Evolutionary conservation across 1,139 yeast species (phyloP), one percentile per base, ranked within the genome.

Genomic region (Chernovozyma sophiae-reginae): DNA sequence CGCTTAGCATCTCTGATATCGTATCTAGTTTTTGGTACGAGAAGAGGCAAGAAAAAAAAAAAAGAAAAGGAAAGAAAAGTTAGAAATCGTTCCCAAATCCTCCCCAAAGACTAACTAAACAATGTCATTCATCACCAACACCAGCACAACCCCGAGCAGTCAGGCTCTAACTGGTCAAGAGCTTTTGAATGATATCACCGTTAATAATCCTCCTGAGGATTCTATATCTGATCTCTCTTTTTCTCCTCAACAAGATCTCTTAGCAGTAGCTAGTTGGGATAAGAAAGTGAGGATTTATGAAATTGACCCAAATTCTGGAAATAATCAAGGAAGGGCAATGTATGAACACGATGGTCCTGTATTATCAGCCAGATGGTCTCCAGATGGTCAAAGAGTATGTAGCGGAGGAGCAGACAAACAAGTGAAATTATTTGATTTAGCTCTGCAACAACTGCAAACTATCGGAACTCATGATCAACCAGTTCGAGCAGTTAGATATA

Each of bases 341-440:
- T 90, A 75, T 56, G 96, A 87, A 52, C 97, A 92, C 55, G 86
- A 81, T 24, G 97, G 78, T 0, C 97, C 98, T 0, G 96, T 86
- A 4, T 68, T 94, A 37, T 67, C 85, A 10, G 79, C 90, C 2
- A 73, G 86, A 48, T 94, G 96, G 90, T 76, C 92, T 18, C 47
- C 56, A 4, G 98, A 94, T 54, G 98, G 98, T 15, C 70, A 92
- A 13, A 81, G 89, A 52, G 86, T 92, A 6, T 79, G 86, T 26
- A 80, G 92, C 45, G 98, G 97, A 40, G 97, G 97, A 31, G 85
- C 89, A 41, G 99, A 94, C 61, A 89, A 89, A 53, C 86, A 82
- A 36, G 96, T 90, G 8, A 79, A 85, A 48, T 55, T 90, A 31
- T 90, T 81, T 57, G 98, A 94, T 61, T 67, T 92, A 35, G 84